Conservation (phyloP, 176 grass and related monocot species). For the Raddia guianensis region DNA sequence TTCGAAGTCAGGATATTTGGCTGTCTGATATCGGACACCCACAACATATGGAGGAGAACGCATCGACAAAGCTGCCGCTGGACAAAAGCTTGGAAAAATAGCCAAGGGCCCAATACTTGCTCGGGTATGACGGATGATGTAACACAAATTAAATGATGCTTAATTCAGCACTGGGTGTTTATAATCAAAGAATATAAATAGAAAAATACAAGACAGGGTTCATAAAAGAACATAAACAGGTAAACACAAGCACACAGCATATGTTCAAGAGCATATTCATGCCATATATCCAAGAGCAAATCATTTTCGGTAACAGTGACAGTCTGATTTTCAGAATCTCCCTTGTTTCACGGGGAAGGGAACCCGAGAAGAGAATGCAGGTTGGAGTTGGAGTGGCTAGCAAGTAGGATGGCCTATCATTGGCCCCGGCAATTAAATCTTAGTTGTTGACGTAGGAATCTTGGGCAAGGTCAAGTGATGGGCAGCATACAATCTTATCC, state of each 20-base stretch:
- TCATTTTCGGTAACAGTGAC: constrained; percentile 46
- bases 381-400: constrained; percentile 29
- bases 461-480: constrained; percentile 30
- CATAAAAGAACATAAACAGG: constrained; percentile 10
- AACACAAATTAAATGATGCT: constrained; percentile 15
- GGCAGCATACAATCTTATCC: constrained; percentile 50
- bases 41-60: neutral
- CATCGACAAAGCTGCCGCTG: neutral
- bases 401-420: constrained; percentile 44
- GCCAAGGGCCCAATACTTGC: neutral
- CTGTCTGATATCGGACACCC: constrained; percentile 1
- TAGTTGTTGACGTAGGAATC: constrained; percentile 51
- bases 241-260: neutral
- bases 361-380: constrained; percentile 28
- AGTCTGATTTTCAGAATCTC: constrained; percentile 40
- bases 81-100: neutral
- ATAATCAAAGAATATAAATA: neutral
- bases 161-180: neutral
- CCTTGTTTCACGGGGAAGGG: constrained; percentile 38
- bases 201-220: no score
- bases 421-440: constrained; percentile 42
- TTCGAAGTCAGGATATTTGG: constrained; percentile 47
- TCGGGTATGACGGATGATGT: neutral
- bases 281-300: constrained; percentile 29
- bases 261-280: constrained; percentile 7